Base-by-base conservation (phyloP, 2,329 filamentous ascomycete species). In the Cordyceps sp. region DNA sequence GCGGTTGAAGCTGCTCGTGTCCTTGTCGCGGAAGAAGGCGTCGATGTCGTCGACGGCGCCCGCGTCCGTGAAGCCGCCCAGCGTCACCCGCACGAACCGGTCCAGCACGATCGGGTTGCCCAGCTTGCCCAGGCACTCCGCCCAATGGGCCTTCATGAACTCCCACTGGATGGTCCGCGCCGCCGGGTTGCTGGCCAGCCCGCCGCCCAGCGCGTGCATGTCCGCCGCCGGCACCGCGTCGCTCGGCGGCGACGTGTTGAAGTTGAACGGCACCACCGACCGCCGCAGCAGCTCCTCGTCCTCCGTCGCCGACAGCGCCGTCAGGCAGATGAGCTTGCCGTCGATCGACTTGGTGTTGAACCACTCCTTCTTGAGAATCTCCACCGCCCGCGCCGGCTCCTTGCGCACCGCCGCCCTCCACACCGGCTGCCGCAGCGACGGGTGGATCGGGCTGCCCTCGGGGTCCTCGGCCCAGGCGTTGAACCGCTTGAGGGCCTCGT, bases 71-170 rank as follows among this genome's bases (percentile, higher is more conserved):
- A 92, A 96, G 49, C 81, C 80, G 46, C 72, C 73, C 42, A 98
- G 60, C 28, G 75, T 75, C 42, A 80, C 64, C 43, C 81, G 76
- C 44, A 98, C 60, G 57, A 93, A 93, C 30, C 88, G 76, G 57
- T 98, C 88, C 13, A 94, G 64, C 4, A 94, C 73, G 20, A 94
- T 78, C 39, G 84, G 80, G 58, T 94, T 94, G 26, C 50, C 74
- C 33, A 96, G 65, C 53, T 78, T 79, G 37, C 71, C 59, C 32
- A 76, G 67, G 28, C 93, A 69, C 23, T 68, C 62, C 20, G 72
- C 64, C 81, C 88, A 98, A 58, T 93, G 78, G 27, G 69, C 64
- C 57, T 86, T 83, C 48, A 94, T 69, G 55, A 80, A 93, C 33
- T 77, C 62, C 90, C 90, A 98, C 36, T 92, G 70, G 28, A 77